A percentile compares a stretch with the other conserved stretches of the same genome.
Conservation (phyloP, 805 yeast genomes). For the Wickerhamia fluorescens region DNA sequence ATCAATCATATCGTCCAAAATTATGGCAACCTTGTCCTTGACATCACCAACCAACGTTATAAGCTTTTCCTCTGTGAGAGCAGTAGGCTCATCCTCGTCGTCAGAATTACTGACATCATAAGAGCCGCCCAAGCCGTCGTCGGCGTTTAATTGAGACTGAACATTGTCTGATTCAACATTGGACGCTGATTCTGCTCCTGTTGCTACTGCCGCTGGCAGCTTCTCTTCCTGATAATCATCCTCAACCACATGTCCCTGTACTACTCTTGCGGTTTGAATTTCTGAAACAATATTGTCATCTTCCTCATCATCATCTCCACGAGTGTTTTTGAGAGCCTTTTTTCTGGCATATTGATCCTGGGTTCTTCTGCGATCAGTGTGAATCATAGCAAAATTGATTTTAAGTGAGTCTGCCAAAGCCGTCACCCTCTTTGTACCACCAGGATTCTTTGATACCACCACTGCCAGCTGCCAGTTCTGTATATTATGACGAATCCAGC, state of each 20-base stretch:
- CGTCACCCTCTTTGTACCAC: conserved; percentile 97
- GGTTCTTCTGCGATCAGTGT: conserved; percentile 91
- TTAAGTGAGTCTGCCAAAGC: conserved; percentile 95
- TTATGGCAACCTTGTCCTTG: conserved; percentile 82
- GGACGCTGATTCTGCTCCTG: conserved; percentile 6
- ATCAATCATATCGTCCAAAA: conserved; percentile 95
- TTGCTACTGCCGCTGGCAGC: conserved; percentile 4
- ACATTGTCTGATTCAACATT: conserved; percentile 8
- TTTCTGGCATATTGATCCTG: conserved; percentile 47
- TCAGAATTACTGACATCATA: conserved; percentile 78
- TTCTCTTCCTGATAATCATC: conserved; percentile 47
- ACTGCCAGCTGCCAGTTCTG: conserved; percentile 83
- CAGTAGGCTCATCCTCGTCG: conserved; percentile 73
- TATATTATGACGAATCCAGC: conserved; percentile 91
- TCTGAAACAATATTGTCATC: conserved; percentile 67
- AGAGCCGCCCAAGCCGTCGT: conserved; percentile 71
- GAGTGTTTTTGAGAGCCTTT: conserved; percentile 35
- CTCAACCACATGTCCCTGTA: conserved; percentile 94
- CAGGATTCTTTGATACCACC: conserved; percentile 98
- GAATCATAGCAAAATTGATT: conserved; percentile 97
- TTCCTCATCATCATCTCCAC: conserved; percentile 49
- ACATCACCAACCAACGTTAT: conserved; percentile 97
- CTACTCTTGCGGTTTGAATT: conserved; percentile 91
- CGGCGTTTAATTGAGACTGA: conserved; percentile 9
- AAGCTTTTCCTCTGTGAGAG: conserved; percentile 65